Evolutionary conservation across 441 rosid genomes (phyloP).

Genomic region (Omphalea diandra): DNA sequence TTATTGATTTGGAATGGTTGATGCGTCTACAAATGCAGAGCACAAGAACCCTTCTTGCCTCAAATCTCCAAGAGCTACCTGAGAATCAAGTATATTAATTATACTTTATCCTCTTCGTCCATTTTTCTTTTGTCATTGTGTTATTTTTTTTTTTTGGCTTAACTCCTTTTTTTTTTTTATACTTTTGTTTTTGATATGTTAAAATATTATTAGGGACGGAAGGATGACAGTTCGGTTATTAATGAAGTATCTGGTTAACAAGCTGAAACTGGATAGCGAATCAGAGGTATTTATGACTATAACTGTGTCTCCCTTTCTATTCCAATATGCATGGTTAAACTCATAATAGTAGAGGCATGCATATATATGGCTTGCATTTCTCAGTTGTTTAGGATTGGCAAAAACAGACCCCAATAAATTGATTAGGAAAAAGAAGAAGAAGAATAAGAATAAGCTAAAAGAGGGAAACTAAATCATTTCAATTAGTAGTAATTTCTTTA

Average conservation of each 20-base stretch:
- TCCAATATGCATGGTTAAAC: constrained; percentile 13
- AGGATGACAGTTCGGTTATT: constrained; percentile 89
- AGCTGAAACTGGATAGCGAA: constrained; percentile 92
- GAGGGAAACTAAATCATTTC: constrained; percentile 17
- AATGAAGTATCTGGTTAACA: constrained; percentile 93
- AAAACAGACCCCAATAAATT: too few species aligned
- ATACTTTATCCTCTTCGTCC: background rate
- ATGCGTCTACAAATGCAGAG: constrained; percentile 60
- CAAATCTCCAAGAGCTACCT: constrained; percentile 95
- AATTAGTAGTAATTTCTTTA: constrained; percentile 16
- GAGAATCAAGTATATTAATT: constrained; percentile 80
- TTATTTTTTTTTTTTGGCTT: background rate
- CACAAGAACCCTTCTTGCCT: constrained; percentile 82
- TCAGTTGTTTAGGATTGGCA: constrained; percentile 16
- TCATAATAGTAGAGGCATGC: too few species aligned
- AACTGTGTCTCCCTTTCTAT: constrained; percentile 17
- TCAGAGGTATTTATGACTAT: constrained; percentile 69
- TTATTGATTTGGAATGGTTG: constrained; percentile 8
- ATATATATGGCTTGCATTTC: constrained; percentile 11
- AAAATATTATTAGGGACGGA: constrained; percentile 78
- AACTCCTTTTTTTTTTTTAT: background rate
- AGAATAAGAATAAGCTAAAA: too few species aligned
- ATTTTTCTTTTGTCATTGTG: too few species aligned
- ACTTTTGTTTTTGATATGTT: constrained; percentile 24
- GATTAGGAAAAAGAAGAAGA: too few species aligned